Conservation (phyloP, 2,329 filamentous ascomycete genomes). For the Sclerotinia sclerotiorum region DNA sequence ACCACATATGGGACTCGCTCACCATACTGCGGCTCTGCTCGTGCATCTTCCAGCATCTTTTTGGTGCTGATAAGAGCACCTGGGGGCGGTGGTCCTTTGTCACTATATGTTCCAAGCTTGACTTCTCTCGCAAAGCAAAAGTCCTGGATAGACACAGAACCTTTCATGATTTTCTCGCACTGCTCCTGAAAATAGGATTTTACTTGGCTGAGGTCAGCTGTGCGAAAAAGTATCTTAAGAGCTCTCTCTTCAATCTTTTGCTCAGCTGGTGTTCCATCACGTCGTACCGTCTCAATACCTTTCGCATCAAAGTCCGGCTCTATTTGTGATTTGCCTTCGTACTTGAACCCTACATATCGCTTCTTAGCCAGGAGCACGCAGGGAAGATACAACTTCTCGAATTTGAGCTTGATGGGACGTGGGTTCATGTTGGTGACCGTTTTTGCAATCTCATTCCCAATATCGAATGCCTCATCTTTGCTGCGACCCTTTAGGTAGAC, state of each 20-base stretch:
- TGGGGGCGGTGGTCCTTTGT: conserved; percentile 75
- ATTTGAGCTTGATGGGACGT: conserved; percentile 89
- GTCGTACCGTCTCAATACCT: conserved; percentile 93
- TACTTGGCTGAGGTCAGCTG: conserved; percentile 81
- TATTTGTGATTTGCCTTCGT: conserved; percentile 72
- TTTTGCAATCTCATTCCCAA: conserved; percentile 88
- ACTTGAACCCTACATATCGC: conserved; percentile 97
- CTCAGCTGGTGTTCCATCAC: conserved; percentile 91
- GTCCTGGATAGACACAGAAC: conserved; percentile 85
- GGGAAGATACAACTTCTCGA: conserved; percentile 97
- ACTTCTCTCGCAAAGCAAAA: conserved; percentile 96
- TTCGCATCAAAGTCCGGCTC: conserved; percentile 95
- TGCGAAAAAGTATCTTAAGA: conserved; percentile 84
- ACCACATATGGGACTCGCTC: conserved; percentile 96
- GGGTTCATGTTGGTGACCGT: conserved; percentile 88
- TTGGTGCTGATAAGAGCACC: conserved; percentile 86
- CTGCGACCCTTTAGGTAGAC: conserved; percentile 85
- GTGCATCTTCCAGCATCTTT: conserved; percentile 81
- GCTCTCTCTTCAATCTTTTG: conserved; percentile 96
- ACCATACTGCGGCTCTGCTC: conserved; percentile 89
- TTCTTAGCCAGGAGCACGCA: conserved; percentile 95
- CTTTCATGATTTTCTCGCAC: conserved; percentile 89
- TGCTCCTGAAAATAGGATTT: conserved; percentile 89
- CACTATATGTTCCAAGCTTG: conserved; percentile 82
- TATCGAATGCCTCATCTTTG: conserved; percentile 82